A percentile compares a stretch with the other conserved stretches of the same genome.
These are phyloP conservation scores for Cylindrotheca closterium DNA, from an alignment of 108 stramenopile species.

Conservation along the genomic window DNA sequence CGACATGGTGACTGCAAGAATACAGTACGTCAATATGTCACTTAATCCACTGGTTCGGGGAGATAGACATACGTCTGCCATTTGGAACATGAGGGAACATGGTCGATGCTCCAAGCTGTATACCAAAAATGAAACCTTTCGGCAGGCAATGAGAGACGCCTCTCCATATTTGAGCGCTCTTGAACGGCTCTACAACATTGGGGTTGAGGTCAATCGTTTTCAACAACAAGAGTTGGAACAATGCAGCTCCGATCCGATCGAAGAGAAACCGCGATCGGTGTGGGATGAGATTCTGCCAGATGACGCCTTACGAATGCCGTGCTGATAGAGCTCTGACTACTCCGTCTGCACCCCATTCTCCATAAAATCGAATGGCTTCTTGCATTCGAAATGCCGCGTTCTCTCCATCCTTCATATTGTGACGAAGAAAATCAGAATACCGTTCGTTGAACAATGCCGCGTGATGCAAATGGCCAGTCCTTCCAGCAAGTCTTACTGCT, in stretches of 20 bases:
- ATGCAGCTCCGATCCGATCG: no score
- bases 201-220: slow-evolving; percentile 38
- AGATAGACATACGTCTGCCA: not conserved
- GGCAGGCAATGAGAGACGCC: not conserved
- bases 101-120: slow-evolving; percentile 5
- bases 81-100: not conserved
- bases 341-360: slow-evolving; percentile 15
- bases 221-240: slow-evolving; percentile 32
- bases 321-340: no score
- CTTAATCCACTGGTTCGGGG: slow-evolving; percentile 8
- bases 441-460: no score
- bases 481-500: no score
- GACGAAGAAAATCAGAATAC: not conserved
- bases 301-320: no score
- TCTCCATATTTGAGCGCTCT: slow-evolving; percentile 8
- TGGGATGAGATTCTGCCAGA: no score
- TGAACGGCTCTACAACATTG: slow-evolving; percentile 35
- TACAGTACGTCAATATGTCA: slow-evolving; percentile 20
- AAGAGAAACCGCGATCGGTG: no score
- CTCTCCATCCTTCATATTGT: not conserved
- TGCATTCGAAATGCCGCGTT: slow-evolving; percentile 2
- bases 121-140: slow-evolving; percentile 10
- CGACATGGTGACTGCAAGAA: slow-evolving; percentile 36
- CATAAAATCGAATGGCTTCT: not conserved
- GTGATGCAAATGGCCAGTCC: no score